phyloP scores from a whole-genome alignment of 2,329 filamentous ascomycete genomes.

The Nothophoma quercina region DNA sequence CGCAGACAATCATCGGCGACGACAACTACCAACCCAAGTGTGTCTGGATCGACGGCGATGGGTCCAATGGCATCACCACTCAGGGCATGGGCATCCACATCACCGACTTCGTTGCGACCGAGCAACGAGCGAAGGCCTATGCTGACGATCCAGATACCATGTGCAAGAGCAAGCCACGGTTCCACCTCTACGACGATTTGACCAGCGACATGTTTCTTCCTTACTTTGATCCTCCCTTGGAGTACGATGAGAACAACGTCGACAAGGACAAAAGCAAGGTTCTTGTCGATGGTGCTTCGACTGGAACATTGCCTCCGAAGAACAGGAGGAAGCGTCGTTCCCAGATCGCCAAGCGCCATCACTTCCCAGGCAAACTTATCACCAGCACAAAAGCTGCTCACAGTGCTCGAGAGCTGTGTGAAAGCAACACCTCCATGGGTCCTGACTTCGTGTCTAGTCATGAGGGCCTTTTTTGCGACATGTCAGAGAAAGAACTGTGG shows the following conservation, averaged over 20 bases:
- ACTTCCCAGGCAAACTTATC: constrained; percentile 12
- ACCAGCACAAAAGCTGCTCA: constrained; percentile 31
- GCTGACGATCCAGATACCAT: constrained; percentile 14
- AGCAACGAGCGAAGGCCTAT: constrained; percentile 10
- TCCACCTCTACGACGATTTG: constrained; percentile 29
- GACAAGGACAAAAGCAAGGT: constrained; percentile 16
- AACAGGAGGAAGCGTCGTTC: constrained; percentile 3
- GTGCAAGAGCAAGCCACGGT: constrained; percentile 21
- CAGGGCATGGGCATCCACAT: constrained; percentile 26
- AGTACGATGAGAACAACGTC: constrained; percentile 30
- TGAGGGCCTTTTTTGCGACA: constrained; percentile 46
- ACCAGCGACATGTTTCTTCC: constrained; percentile 30
- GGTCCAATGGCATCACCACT: constrained; percentile 15
- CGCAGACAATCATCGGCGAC: constrained; percentile 14
- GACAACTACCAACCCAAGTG: constrained; percentile 19
- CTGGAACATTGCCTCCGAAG: constrained; percentile 1
- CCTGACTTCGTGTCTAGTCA: constrained; percentile 43
- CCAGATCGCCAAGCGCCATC: constrained; percentile 4
- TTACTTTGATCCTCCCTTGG: constrained; percentile 34
- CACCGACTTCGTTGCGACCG: constrained; percentile 21
- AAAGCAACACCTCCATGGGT: constrained; percentile 36
- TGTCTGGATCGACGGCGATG: constrained; percentile 23
- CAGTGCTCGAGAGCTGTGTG: constrained; percentile 40
- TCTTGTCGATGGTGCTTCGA: constrained; percentile 4
- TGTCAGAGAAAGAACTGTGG: constrained; percentile 36